Evolutionary conservation across 176 grass and related monocot species (phyloP).

Genomic region (Lolium perenne): DNA sequence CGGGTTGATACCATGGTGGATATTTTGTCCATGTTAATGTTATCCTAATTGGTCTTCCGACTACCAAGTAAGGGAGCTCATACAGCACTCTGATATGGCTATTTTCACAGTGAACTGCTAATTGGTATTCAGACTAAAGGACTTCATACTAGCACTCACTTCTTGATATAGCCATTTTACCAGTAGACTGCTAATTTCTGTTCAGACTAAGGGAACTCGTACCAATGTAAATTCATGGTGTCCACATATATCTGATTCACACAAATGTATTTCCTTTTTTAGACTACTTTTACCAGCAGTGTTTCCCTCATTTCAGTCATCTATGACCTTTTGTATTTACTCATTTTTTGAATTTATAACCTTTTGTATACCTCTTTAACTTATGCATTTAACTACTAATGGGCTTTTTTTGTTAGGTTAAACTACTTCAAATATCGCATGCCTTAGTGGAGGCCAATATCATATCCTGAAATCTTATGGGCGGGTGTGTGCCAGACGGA

Average conservation of each 20-base stretch:
- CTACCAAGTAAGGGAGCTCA: too few species aligned
- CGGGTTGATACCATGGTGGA: too few species aligned
- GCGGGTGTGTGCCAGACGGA: too few species aligned
- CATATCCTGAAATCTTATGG: too few species aligned
- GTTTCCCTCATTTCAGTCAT: not conserved
- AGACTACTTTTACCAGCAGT: not conserved
- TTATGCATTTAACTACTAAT: not conserved
- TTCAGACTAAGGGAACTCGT: not conserved
- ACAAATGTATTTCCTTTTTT: not conserved
- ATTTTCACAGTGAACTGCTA: not conserved
- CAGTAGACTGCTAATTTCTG: not conserved
- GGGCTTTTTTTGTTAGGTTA: not conserved
- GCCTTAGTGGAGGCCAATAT: too few species aligned
- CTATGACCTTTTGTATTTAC: not conserved
- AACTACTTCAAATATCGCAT: not conserved
- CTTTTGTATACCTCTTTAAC: not conserved
- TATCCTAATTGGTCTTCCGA: too few species aligned
- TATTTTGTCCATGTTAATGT: too few species aligned
- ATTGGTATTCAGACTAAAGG: not conserved
- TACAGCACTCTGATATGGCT: not conserved
- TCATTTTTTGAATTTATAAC: not conserved
- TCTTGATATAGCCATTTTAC: too few species aligned
- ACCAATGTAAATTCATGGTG: not conserved
- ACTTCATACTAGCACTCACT: not conserved
- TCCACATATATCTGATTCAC: not conserved